Conservation (phyloP, 208 protist species). For the Leishmania guyanensis region DNA sequence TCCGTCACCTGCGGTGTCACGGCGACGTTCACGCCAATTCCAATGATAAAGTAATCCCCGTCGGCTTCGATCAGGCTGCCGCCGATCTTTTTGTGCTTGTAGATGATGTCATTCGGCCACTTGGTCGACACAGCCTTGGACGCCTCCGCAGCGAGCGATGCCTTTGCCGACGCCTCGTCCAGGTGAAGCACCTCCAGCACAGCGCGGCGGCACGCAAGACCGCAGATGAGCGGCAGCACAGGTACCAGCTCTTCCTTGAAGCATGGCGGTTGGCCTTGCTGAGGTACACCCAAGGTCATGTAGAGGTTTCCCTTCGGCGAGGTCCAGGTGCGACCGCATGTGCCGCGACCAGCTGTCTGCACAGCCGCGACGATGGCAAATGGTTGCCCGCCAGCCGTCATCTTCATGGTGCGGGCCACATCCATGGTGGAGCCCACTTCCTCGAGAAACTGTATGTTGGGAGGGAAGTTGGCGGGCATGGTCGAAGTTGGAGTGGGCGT, state of each 20-base stretch:
- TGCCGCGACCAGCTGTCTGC: slow-evolving; percentile 61
- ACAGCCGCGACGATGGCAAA: slow-evolving; percentile 57
- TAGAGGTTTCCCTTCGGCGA: slow-evolving; percentile 82
- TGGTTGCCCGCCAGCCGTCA: slow-evolving; percentile 18
- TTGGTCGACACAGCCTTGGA: slow-evolving; percentile 42
- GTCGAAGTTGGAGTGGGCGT: neutral
- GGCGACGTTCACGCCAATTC: slow-evolving; percentile 73
- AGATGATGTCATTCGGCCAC: slow-evolving; percentile 87
- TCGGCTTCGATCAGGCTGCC: slow-evolving; percentile 61
- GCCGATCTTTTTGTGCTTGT: slow-evolving; percentile 60
- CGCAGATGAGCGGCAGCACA: slow-evolving; percentile 61
- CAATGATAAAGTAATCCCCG: slow-evolving; percentile 43
- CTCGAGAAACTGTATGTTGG: slow-evolving; percentile 46
- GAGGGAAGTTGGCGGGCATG: slow-evolving; percentile 13
- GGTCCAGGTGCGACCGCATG: slow-evolving; percentile 53
- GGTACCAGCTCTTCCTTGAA: slow-evolving; percentile 39
- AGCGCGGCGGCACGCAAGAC: slow-evolving; percentile 51
- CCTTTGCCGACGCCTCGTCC: slow-evolving; percentile 12
- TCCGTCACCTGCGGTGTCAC: slow-evolving; percentile 52
- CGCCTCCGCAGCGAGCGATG: slow-evolving; percentile 1
- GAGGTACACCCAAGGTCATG: slow-evolving; percentile 65
- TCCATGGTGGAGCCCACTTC: slow-evolving; percentile 70
- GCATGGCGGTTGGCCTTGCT: slow-evolving; percentile 7
- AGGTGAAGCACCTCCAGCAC: slow-evolving; percentile 37
- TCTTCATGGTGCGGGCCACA: slow-evolving; percentile 44